These are phyloP conservation scores for Exobasidium rhododendri DNA, from an alignment of 1,284 basidiomycete genomes.

Conservation along the genomic window DNA sequence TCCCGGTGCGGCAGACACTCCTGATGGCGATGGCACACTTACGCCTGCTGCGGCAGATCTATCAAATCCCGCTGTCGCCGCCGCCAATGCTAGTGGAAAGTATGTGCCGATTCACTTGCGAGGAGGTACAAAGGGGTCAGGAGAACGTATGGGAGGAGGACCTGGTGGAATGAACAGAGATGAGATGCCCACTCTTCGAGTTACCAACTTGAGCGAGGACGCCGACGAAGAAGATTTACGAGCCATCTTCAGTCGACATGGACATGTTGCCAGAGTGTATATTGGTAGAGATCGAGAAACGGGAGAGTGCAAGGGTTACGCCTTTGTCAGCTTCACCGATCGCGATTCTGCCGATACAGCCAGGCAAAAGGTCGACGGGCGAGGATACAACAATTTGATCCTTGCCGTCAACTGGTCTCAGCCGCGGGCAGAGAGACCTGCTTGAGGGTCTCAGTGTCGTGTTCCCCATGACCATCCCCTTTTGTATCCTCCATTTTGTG, in stretches of 20 bases:
- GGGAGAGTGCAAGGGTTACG: slow-evolving; percentile 90
- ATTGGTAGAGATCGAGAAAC: slow-evolving; percentile 95
- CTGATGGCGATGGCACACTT: slow-evolving; percentile 60
- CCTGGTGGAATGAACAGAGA: slow-evolving; percentile 59
- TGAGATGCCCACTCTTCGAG: slow-evolving; percentile 91
- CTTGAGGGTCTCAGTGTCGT: not conserved
- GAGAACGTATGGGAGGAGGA: slow-evolving; percentile 72
- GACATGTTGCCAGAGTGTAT: slow-evolving; percentile 78
- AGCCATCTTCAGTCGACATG: slow-evolving; percentile 70
- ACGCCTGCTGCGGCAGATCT: slow-evolving; percentile 54
- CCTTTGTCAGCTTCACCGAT: slow-evolving; percentile 90
- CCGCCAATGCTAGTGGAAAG: slow-evolving; percentile 63
- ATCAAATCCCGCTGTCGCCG: slow-evolving; percentile 50
- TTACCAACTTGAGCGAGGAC: slow-evolving; percentile 95
- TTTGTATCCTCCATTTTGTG: slow-evolving; percentile 1
- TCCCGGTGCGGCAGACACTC: slow-evolving; percentile 61
- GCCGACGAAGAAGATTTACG: slow-evolving; percentile 91
- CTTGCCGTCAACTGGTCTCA: slow-evolving; percentile 78
- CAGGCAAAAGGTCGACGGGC: slow-evolving; percentile 87
- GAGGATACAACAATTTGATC: slow-evolving; percentile 84
- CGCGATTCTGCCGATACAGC: slow-evolving; percentile 76
- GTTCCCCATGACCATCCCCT: not conserved
- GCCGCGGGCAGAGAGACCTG: slow-evolving; percentile 49
- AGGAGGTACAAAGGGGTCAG: slow-evolving; percentile 65
- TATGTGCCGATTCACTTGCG: slow-evolving; percentile 92